Conservation (phyloP, 495 filamentous ascomycete genomes). For the Penicillium canescens region DNA sequence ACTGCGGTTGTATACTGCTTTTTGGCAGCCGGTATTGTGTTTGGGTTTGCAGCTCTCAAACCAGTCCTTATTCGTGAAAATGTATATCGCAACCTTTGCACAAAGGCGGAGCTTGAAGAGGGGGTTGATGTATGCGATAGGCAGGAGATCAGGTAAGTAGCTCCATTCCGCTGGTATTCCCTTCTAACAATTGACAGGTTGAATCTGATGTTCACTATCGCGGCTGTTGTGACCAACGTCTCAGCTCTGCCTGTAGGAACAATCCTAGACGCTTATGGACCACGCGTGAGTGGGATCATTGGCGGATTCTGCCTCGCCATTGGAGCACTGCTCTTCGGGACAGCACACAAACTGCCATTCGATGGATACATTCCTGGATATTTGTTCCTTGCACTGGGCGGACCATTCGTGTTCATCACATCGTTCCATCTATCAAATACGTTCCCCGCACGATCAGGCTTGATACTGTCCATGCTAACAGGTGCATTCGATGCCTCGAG, state of each 20-base stretch:
- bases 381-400: constrained; percentile 78
- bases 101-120: constrained; percentile 55
- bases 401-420: constrained; percentile 87
- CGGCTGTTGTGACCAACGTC: constrained; percentile 68
- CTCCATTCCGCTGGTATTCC: background rate
- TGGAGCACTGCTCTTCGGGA: constrained; percentile 71
- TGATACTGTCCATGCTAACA: constrained; percentile 82
- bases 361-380: constrained; percentile 81
- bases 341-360: constrained; percentile 60
- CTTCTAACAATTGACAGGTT: constrained; percentile 40
- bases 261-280: constrained; percentile 81
- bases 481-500: constrained; percentile 89
- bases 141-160: constrained; percentile 68
- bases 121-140: constrained; percentile 66
- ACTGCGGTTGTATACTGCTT: constrained; percentile 79
- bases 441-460: constrained; percentile 80
- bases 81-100: constrained; percentile 64
- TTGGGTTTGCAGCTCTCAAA: constrained; percentile 75
- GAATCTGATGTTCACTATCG: constrained; percentile 85
- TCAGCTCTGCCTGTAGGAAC: constrained; percentile 72
- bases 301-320: constrained; percentile 66
- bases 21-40: constrained; percentile 71
- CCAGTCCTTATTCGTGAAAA: constrained; percentile 66
- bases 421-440: constrained; percentile 93
- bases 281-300: constrained; percentile 72